A percentile compares a stretch with the other conserved stretches of the same genome.
These are phyloP conservation scores for Trapa incisa DNA, from an alignment of 345 rosid species.

Conservation along the genomic window DNA sequence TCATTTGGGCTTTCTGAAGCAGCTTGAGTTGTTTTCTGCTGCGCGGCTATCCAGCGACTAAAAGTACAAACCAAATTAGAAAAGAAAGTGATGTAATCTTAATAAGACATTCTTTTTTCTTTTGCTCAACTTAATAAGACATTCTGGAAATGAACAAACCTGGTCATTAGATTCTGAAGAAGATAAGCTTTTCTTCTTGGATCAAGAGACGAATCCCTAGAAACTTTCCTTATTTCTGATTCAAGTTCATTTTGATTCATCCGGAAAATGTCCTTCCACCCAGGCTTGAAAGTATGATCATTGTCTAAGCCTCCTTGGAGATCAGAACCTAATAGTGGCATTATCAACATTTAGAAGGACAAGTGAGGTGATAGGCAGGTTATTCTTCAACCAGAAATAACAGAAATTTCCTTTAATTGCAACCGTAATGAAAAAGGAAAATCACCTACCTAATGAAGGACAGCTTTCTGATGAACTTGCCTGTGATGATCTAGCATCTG, in stretches of 20 bases:
- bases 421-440: neutral
- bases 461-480: conserved; percentile 30
- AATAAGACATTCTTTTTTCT: neutral
- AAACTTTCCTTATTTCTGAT: conserved; percentile 58
- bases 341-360: neutral
- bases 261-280: conserved; percentile 87
- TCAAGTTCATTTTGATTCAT: conserved; percentile 70
- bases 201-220: conserved; percentile 48
- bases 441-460: conserved; percentile 28
- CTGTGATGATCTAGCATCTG: conserved; percentile 16
- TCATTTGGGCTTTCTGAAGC: conserved; percentile 24
- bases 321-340: conserved; percentile 26
- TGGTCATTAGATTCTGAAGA: conserved; percentile 54
- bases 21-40: conserved; percentile 42
- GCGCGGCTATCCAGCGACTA: conserved; percentile 70
- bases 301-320: conserved; percentile 46
- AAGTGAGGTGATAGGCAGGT: neutral
- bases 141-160: conserved; percentile 21
- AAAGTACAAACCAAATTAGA: conserved; percentile 7
- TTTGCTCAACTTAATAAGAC: neutral
- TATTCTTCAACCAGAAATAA: neutral
- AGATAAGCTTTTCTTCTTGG: conserved; percentile 62
- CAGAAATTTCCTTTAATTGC: neutral
- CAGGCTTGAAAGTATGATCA: conserved; percentile 83
- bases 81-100: neutral